Conservation (phyloP, 345 rosid genomes). For the Raphanus raphanistrum region DNA sequence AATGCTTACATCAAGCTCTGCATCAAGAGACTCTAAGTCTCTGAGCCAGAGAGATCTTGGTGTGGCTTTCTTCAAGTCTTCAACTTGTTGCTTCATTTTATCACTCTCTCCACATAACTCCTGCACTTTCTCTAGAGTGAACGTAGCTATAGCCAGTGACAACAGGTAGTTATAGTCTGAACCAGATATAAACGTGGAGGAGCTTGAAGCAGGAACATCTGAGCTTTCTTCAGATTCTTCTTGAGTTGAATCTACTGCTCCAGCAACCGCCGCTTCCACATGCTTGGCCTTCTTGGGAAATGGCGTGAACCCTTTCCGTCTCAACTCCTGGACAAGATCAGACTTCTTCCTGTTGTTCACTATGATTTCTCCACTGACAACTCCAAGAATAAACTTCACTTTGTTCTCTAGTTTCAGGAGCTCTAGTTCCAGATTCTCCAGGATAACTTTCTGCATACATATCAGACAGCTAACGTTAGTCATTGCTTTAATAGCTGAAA, state of each 20-base stretch:
- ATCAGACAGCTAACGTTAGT: slow-evolving; percentile 9
- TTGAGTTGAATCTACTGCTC: too few relatives aligned
- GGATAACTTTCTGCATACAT: slow-evolving; percentile 55
- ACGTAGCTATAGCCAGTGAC: slow-evolving; percentile 56
- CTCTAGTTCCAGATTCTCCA: slow-evolving; percentile 66
- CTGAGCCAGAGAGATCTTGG: slow-evolving; percentile 66
- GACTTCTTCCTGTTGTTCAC: slow-evolving; percentile 89
- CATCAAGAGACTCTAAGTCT: slow-evolving; percentile 70
- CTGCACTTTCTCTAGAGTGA: slow-evolving; percentile 82
- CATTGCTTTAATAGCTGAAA: not conserved
- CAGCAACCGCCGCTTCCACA: slow-evolving; percentile 57
- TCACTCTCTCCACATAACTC: slow-evolving; percentile 63
- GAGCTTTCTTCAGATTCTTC: too few relatives aligned
- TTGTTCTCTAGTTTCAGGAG: slow-evolving; percentile 79
- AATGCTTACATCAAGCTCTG: slow-evolving; percentile 64
- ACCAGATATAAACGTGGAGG: slow-evolving; percentile 44
- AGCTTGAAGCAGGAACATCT: slow-evolving; percentile 32
- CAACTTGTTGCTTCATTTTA: slow-evolving; percentile 54
- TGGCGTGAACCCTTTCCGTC: slow-evolving; percentile 76
- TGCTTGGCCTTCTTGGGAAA: slow-evolving; percentile 62
- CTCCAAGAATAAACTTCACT: slow-evolving; percentile 83
- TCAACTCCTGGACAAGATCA: slow-evolving; percentile 72
- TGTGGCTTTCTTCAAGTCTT: slow-evolving; percentile 53
- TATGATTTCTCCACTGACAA: slow-evolving; percentile 76
- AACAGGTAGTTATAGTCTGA: slow-evolving; percentile 84